Evolutionary conservation across 805 yeast genomes (phyloP).

Genomic region (Yarrowia deformans): DNA sequence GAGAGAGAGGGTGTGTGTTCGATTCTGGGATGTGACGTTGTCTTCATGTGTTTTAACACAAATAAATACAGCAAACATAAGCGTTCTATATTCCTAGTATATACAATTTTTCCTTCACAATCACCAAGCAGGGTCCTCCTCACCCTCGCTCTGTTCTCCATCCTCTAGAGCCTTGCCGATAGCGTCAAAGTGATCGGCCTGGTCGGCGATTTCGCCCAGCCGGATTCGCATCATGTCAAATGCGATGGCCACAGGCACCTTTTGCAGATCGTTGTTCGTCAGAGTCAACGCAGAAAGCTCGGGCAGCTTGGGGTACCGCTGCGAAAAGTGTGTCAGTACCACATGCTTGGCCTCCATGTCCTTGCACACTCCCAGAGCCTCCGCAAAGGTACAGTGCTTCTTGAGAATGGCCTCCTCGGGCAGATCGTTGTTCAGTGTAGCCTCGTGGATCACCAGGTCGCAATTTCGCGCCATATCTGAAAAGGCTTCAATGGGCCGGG

Average conservation of each 20-base stretch:
- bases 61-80: too few relatives aligned
- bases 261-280: background rate
- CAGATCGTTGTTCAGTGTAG: slow-evolving; percentile 84
- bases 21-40: too few relatives aligned
- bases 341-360: slow-evolving; percentile 75
- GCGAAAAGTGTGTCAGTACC: slow-evolving; percentile 90
- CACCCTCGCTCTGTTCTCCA: background rate
- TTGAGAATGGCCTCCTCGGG: slow-evolving; percentile 79
- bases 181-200: slow-evolving; percentile 1
- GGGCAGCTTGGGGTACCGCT: slow-evolving; percentile 76
- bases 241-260: slow-evolving; percentile 34
- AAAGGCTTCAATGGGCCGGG: slow-evolving; percentile 78
- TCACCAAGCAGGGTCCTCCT: background rate
- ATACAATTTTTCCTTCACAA: background rate
- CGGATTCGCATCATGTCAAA: slow-evolving; percentile 36
- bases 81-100: background rate
- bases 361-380: slow-evolving; percentile 75
- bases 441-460: slow-evolving; percentile 88
- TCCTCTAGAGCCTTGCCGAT: slow-evolving; percentile 4
- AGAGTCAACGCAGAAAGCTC: slow-evolving; percentile 38
- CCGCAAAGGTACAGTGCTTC: slow-evolving; percentile 86
- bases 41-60: too few relatives aligned
- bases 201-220: slow-evolving; percentile 10
- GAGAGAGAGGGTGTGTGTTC: too few relatives aligned
- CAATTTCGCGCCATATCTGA: slow-evolving; percentile 68